These are phyloP conservation scores for Fraxinus xanthoxyloides DNA, from an alignment of 305 asterid genomes.

Conservation along the genomic window DNA sequence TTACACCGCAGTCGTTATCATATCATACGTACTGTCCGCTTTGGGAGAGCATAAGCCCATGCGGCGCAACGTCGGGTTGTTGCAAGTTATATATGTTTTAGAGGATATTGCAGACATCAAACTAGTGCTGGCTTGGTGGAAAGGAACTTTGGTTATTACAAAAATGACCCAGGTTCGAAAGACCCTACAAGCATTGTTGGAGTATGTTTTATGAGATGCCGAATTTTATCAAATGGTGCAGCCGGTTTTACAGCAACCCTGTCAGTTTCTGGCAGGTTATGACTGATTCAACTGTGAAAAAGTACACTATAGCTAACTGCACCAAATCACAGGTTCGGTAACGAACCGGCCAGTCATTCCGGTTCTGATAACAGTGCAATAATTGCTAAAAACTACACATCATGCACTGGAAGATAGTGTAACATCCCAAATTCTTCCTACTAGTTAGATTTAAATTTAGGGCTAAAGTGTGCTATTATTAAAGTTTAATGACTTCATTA, in stretches of 20 bases:
- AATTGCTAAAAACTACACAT: constrained; percentile 9
- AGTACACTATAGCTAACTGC: not conserved
- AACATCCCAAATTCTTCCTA: no score
- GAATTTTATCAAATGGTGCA: not conserved
- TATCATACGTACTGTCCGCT: no score
- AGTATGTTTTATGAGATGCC: not conserved
- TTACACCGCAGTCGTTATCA: no score
- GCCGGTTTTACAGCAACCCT: not conserved
- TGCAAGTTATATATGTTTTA: not conserved
- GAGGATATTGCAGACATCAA: not conserved
- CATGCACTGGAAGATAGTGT: not conserved
- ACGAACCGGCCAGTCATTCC: not conserved
- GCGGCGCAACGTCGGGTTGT: no score
- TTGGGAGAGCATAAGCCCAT: no score
- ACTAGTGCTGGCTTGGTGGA: not conserved
- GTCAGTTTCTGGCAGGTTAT: not conserved
- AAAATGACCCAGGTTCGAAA: not conserved
- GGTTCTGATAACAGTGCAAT: not conserved
- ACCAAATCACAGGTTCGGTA: not conserved
- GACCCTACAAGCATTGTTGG: not conserved
- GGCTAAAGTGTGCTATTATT: no score
- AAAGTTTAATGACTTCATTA: no score
- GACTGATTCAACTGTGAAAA: not conserved
- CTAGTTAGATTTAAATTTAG: no score
- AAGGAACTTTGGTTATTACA: not conserved